Percentiles rank a stretch among this genome's conserved stretches.
Conservation (phyloP, 495 filamentous ascomycete genomes). For the Penicillium ucsense region DNA sequence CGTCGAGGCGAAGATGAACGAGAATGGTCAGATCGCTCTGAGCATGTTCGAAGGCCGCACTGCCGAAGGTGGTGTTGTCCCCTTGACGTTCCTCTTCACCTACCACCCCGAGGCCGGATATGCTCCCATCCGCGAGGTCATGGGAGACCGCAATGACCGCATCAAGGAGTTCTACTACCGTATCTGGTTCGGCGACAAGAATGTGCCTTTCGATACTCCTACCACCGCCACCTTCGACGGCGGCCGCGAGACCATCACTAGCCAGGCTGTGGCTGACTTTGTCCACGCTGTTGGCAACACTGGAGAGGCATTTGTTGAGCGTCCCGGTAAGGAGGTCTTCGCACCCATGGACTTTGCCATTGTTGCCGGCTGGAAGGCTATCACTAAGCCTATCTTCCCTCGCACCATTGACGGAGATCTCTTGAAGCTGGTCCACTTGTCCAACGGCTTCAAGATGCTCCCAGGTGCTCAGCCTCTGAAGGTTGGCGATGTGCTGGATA, state of each 20-base stretch:
- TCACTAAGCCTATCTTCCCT: constrained; percentile 97
- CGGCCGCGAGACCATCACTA: constrained; percentile 74
- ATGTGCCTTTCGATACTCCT: constrained; percentile 70
- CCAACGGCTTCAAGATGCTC: constrained; percentile 96
- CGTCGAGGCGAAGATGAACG: constrained; percentile 68
- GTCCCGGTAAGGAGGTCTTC: constrained; percentile 87
- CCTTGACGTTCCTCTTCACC: constrained; percentile 74
- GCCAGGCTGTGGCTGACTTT: constrained; percentile 91
- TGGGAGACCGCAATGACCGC: constrained; percentile 85
- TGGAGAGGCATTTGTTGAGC: constrained; percentile 95
- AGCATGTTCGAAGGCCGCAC: constrained; percentile 87
- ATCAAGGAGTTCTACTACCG: constrained; percentile 98
- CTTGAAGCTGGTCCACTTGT: constrained; percentile 88
- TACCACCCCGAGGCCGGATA: constrained; percentile 93
- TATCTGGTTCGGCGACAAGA: constrained; percentile 83
- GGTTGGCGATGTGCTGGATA: constrained; percentile 86
- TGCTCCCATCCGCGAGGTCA: constrained; percentile 89
- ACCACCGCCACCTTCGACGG: constrained; percentile 84
- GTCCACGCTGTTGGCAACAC: constrained; percentile 97
- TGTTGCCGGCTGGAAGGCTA: constrained; percentile 97
- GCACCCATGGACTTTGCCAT: constrained; percentile 99
- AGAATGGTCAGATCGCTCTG: constrained; percentile 69
- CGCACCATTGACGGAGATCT: constrained; percentile 89
- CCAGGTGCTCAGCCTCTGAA: constrained; percentile 89
- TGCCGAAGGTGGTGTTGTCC: constrained; percentile 63